Evolutionary conservation across 495 filamentous ascomycete species (phyloP).

Genomic region (Extremus antarcticus): DNA sequence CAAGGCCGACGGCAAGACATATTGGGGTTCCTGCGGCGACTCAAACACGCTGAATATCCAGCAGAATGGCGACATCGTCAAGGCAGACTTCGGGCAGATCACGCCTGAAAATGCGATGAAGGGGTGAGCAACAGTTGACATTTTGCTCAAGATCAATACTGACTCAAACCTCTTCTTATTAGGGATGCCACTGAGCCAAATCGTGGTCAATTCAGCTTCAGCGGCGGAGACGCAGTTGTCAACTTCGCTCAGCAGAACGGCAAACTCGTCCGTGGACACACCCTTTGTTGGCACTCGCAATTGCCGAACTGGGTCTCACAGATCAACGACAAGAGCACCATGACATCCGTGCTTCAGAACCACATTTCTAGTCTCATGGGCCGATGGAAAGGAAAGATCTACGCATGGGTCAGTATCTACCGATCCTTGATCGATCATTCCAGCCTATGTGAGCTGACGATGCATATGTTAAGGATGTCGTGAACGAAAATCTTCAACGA

Average conservation of each 20-base stretch:
- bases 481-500: constrained; percentile 59
- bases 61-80: too few relatives aligned
- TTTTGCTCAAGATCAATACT: too few relatives aligned
- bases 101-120: constrained; percentile 65
- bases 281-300: constrained; percentile 45
- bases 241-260: constrained; percentile 47
- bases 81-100: constrained; percentile 50
- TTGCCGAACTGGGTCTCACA: constrained; percentile 48
- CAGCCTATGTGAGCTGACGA: constrained; percentile 24
- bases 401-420: too few relatives aligned
- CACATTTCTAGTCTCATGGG: constrained; percentile 47
- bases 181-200: constrained; percentile 41
- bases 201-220: constrained; percentile 42
- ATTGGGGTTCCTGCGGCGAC: too few relatives aligned
- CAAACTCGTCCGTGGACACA: constrained; percentile 53
- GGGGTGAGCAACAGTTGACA: too few relatives aligned
- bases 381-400: constrained; percentile 52
- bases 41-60: too few relatives aligned
- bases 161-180: too few relatives aligned
- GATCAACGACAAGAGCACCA: constrained; percentile 39
- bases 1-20: too few relatives aligned
- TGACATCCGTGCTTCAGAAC: constrained; percentile 47
- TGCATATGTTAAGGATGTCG: too few relatives aligned
- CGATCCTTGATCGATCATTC: too few relatives aligned
- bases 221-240: constrained; percentile 44